Base-by-base conservation (phyloP, 2,329 filamentous ascomycete genomes). In the Colletotrichum brevisporum region DNA sequence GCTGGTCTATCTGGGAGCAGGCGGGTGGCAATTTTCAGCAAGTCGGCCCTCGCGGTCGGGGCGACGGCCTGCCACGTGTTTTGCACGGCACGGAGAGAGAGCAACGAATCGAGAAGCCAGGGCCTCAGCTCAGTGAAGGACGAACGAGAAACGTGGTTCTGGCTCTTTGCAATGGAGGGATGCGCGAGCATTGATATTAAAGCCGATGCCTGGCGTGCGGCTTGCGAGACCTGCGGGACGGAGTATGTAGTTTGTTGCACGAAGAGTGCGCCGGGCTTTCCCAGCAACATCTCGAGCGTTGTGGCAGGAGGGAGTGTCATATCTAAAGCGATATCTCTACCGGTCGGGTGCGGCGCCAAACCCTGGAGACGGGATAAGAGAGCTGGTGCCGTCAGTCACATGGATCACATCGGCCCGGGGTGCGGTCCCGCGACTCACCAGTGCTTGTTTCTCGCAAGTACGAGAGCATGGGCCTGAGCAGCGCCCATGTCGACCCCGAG, bases 71-170 rank as follows among this genome's bases (percentile, higher is more conserved):
- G 77, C 78, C 83, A 82, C 70, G 77, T 76, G 36, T 77, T 79
- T 66, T 83, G 82, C 12, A 79, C 74, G 21, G 78, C 74, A 57
- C 82, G 79, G 36, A 88, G 75, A 50, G 82, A 79, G 43, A 84
- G 78, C 71, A 84, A 77, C 6, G 80, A 80, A 73, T 89, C 87
- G 67, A 88, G 76, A 13, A 88, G 75, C 86, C 85, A 88, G 13
- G 83, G 80, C 0, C 80, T 75, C 66, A 79, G 79, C 69, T 84
- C 83, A 18, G 76, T 77, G 57, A 82, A 81, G 65, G 76, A 77
- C 16, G 78, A 75, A 12, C 75, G 72, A 36, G 74, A 77, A 10
- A 75, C 75, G 50, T 78, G 80, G 2, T 74, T 75, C 5, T 76
- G 61, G 18, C 78, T 76, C n/a, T 76, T 74, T 10, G 78, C 80